Conservation (phyloP, 2,329 filamentous ascomycete species). For the Aspergillus japonicus region DNA sequence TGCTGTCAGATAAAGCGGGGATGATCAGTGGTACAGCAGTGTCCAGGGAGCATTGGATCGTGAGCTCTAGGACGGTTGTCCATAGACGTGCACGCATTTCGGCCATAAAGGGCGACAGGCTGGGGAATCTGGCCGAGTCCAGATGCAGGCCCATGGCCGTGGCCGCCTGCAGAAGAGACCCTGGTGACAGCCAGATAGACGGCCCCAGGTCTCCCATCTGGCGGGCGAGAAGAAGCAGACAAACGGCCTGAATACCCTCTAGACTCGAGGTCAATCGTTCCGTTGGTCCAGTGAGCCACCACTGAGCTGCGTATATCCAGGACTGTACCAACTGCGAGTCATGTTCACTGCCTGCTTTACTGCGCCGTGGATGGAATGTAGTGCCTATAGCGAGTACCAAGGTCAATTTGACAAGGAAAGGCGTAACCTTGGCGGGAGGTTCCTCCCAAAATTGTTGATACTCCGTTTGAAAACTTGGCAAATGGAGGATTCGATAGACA, state of each 20-base stretch:
- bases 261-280: constrained; percentile 30
- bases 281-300: constrained; percentile 37
- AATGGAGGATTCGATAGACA: constrained; percentile 34
- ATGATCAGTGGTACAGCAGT: constrained; percentile 10
- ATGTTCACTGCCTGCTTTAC: constrained; percentile 12
- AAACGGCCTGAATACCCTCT: constrained; percentile 36
- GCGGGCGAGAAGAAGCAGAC: constrained; percentile 33
- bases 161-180: constrained; percentile 24
- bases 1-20: constrained; percentile 8
- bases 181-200: constrained; percentile 21
- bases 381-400: constrained; percentile 36
- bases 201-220: constrained; percentile 27
- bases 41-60: constrained; percentile 16
- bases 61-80: constrained; percentile 20
- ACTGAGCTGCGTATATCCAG: constrained; percentile 37
- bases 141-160: constrained; percentile 32
- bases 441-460: constrained; percentile 31
- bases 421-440: constrained; percentile 15
- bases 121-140: constrained; percentile 24
- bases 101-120: constrained; percentile 16
- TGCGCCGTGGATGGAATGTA: constrained; percentile 22
- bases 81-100: constrained; percentile 19
- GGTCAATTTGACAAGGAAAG: constrained; percentile 30
- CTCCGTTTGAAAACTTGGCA: constrained; percentile 34
- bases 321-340: constrained; percentile 14